phyloP scores from a whole-genome alignment of 2,329 filamentous ascomycete genomes.

The Neonectria ditissima region DNA sequence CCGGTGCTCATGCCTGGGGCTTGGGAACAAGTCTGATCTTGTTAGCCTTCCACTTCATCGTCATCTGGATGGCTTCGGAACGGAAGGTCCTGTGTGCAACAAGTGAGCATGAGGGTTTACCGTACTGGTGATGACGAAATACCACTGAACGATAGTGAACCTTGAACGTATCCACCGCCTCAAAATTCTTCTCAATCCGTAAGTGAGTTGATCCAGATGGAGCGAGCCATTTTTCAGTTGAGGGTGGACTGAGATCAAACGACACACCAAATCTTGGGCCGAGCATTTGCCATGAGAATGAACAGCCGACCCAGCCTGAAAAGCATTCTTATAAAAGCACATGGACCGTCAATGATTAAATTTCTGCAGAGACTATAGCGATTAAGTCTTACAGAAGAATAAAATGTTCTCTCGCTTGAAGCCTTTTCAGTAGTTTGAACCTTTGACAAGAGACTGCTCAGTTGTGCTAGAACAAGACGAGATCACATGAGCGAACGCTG shows the following conservation, averaged over 20 bases:
- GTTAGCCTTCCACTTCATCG: conserved; percentile 49
- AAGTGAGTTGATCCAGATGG: not conserved
- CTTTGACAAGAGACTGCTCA: not conserved
- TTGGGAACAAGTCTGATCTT: conserved; percentile 48
- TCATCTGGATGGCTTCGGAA: conserved; percentile 50
- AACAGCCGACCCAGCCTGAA: not conserved
- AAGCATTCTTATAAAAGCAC: no score
- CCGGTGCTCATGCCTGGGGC: conserved; percentile 42
- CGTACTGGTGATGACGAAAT: conserved; percentile 41
- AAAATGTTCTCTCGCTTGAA: not conserved
- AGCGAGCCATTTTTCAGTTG: not conserved
- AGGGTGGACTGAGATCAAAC: not conserved
- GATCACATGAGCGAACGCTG: no score
- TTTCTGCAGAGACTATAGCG: not conserved
- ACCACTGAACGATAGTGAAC: conserved; percentile 4
- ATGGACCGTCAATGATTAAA: not conserved
- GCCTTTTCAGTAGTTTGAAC: not conserved
- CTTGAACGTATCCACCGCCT: not conserved
- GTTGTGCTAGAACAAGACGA: no score
- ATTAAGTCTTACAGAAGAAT: not conserved
- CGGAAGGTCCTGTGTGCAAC: conserved; percentile 51
- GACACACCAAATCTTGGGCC: not conserved
- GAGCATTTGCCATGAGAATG: not conserved
- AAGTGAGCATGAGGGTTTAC: conserved; percentile 45
- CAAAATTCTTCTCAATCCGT: not conserved